These are phyloP conservation scores for Athelia psychrophila DNA, from an alignment of 1,284 basidiomycete genomes.

Conservation along the genomic window DNA sequence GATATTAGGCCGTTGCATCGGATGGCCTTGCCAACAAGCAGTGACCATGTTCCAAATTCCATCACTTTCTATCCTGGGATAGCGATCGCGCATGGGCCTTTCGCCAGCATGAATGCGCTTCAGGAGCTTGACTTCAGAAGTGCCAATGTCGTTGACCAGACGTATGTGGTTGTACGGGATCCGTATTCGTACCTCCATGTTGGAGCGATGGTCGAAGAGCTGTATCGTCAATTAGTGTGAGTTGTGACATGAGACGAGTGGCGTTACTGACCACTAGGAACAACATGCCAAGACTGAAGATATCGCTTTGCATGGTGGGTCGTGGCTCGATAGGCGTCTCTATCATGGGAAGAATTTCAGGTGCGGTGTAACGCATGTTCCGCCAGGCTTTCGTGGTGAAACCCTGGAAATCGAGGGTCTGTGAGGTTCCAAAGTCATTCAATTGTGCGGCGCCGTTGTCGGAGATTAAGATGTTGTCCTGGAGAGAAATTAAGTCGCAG, in stretches of 20 bases:
- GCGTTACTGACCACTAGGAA: slow-evolving; percentile 17
- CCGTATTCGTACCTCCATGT: background rate
- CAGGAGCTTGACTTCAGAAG: background rate
- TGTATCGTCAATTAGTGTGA: background rate
- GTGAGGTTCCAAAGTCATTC: slow-evolving; percentile 17
- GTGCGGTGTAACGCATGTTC: slow-evolving; percentile 21
- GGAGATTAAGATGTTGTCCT: slow-evolving; percentile 22
- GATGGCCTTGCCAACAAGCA: no score
- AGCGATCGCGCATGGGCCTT: background rate
- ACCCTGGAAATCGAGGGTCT: slow-evolving; percentile 15
- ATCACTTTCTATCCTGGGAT: background rate
- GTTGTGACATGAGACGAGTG: background rate
- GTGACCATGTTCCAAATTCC: no score
- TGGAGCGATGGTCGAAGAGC: background rate
- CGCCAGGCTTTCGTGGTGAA: slow-evolving; percentile 21
- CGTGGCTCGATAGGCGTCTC: slow-evolving; percentile 3
- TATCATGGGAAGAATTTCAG: slow-evolving; percentile 14
- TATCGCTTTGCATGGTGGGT: slow-evolving; percentile 14
- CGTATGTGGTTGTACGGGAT: background rate
- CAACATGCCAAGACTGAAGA: slow-evolving; percentile 22
- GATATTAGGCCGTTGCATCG: no score
- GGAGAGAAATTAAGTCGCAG: background rate
- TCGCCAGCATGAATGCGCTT: background rate
- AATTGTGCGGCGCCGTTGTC: slow-evolving; percentile 14
- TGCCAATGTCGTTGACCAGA: background rate